Evolutionary conservation across 768 basidiomycete genomes (phyloP), one percentile per base, ranked within the genome.

Genomic region (Hygrocybe coccinea): DNA sequence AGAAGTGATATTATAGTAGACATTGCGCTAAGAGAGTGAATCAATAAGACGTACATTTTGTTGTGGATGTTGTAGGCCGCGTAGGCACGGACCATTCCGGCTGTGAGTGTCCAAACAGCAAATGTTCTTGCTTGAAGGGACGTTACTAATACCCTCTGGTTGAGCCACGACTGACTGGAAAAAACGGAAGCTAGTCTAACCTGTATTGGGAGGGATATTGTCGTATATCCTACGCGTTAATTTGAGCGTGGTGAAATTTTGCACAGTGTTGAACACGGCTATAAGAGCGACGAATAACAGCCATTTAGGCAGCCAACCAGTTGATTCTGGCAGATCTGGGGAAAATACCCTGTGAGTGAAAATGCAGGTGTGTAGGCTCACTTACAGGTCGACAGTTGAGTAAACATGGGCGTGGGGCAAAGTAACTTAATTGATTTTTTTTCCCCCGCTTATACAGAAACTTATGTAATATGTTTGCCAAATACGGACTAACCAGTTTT

Each of bases 41-140:
- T n/a, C n/a, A n/a, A n/a, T n/a, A 50, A 41, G 10, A 74, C 85
- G 60, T 66, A 95, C 95, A 79, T 74, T 72, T 91, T 91, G 65
- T 84, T 77, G 56, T 85, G 74, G 61, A 97, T 89, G 67, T 97
- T 78, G 71, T 94, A 97, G 5, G 95, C 93, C 10, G 92, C 90
- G 62, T 94, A 94, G 47, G 78, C 74, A 35, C 95, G 85, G 48
- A 98, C 84, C 45, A 88, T 73, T 21, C 89, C 91, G 7, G 91
- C 83, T 4, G 88, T 86, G 50, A 95, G 69, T 0, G 95, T 97
- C 95, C 95, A 99, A 1, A 83, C 79, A 1, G 82, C 95, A 67
- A 97, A 97, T 4, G 93, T 90, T 45, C 95, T 81, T 36, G 91
- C 88, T 60, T 95, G 91, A 17, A 98, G 78, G 15, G 78, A 71